phyloP scores from a whole-genome alignment of 78 protist species.

The Pigoraptor vietnamica region DNA sequence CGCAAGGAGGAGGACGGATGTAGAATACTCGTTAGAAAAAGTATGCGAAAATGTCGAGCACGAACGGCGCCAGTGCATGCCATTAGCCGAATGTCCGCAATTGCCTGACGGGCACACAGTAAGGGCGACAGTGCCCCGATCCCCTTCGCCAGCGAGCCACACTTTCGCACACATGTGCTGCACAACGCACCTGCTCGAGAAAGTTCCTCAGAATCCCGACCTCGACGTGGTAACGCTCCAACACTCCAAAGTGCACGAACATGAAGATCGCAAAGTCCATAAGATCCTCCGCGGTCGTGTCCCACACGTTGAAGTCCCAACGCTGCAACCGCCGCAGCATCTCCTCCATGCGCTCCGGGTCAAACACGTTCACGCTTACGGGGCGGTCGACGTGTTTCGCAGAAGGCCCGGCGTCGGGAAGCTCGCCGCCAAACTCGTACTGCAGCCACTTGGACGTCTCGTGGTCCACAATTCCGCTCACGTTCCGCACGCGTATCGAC shows the following conservation, averaged over 20 bases:
- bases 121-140: neutral
- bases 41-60: no score
- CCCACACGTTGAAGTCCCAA: neutral
- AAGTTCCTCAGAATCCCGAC: neutral
- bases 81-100: no score
- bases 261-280: neutral
- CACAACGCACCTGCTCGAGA: neutral
- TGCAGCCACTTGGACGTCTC: neutral
- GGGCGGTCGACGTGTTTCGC: neutral
- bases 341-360: neutral
- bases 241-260: neutral
- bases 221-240: neutral
- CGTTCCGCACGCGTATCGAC: neutral
- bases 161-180: neutral
- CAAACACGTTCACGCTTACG: neutral
- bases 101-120: neutral
- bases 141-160: neutral
- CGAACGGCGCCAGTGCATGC: no score
- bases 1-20: neutral
- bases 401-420: neutral
- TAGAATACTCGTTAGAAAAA: no score
- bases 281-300: neutral
- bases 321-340: neutral
- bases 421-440: neutral
- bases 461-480: neutral